phyloP scores from a whole-genome alignment of 495 filamentous ascomycete species.

The Talaromyces adpressus region DNA sequence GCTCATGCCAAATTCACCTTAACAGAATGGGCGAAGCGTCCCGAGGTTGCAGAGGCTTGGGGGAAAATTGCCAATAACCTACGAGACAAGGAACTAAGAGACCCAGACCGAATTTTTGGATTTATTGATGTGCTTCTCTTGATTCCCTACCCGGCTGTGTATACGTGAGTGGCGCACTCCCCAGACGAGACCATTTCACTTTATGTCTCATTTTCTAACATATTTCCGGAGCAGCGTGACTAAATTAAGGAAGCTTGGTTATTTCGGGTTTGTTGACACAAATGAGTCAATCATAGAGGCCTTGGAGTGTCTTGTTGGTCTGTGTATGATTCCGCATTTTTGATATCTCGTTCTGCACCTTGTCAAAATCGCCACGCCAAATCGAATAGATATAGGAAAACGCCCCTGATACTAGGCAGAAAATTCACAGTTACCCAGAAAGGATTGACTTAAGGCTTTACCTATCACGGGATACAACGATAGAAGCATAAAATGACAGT shows the following conservation, averaged over 20 bases:
- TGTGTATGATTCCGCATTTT: conserved; percentile 8
- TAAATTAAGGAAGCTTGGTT: conserved; percentile 7
- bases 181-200: conserved; percentile 3
- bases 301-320: conserved; percentile 5
- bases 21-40: conserved; percentile 34
- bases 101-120: conserved; percentile 5
- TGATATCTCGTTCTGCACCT: conserved; percentile 5
- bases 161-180: background rate
- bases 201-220: conserved; percentile 5
- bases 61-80: conserved; percentile 13
- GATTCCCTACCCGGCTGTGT: conserved; percentile 6
- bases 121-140: conserved; percentile 7
- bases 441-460: no score
- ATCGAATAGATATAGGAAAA: no score
- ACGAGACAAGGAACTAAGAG: conserved; percentile 10
- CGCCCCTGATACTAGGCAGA: no score
- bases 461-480: no score
- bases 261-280: conserved; percentile 7
- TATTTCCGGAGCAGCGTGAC: conserved; percentile 3
- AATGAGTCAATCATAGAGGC: conserved; percentile 7
- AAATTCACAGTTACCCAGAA: no score
- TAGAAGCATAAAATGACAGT: no score
- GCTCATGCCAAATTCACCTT: conserved; percentile 30
- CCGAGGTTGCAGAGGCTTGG: conserved; percentile 40
- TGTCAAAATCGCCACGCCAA: no score